These are phyloP conservation scores for Coemansia sp. DNA, from an alignment of 192 early-diverging fungal species.

Conservation along the genomic window DNA sequence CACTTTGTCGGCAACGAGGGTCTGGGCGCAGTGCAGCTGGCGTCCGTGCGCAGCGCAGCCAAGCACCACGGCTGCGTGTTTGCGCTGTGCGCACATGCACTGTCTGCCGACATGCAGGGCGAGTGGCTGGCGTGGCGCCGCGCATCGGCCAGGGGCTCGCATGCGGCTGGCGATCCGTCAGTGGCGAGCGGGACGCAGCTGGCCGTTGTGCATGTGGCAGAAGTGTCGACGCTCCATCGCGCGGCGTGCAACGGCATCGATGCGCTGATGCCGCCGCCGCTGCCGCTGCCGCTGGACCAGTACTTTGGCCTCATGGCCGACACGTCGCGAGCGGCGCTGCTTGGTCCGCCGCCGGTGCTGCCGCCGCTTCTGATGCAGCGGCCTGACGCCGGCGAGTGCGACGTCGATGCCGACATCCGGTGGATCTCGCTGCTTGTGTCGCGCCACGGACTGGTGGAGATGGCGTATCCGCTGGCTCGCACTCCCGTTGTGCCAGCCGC, in stretches of 20 bases:
- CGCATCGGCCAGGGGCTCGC: neutral
- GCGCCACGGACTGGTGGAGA: conserved; percentile 55
- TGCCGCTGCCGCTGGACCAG: conserved; percentile 46
- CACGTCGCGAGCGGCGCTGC: conserved; percentile 2
- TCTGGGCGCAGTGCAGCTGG: conserved; percentile 45
- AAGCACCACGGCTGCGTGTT: conserved; percentile 25
- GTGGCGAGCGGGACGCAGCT: conserved; percentile 9
- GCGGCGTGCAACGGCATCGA: conserved; percentile 37
- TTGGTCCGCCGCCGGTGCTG: conserved; percentile 42
- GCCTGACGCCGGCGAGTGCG: conserved; percentile 2
- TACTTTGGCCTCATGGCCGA: conserved; percentile 31
- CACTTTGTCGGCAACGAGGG: conserved; percentile 53
- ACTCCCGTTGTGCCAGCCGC: conserved; percentile 21
- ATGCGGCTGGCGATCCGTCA: neutral
- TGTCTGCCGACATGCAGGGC: conserved; percentile 23
- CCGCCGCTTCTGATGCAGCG: conserved; percentile 15
- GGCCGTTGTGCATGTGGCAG: conserved; percentile 51
- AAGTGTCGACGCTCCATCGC: conserved; percentile 52
- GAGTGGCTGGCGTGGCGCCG: conserved; percentile 44
- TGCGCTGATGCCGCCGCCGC: conserved; percentile 39
- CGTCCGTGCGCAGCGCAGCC: conserved; percentile 19
- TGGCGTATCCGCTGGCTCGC: conserved; percentile 45
- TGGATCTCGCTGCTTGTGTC: conserved; percentile 53
- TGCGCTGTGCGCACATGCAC: conserved; percentile 52
- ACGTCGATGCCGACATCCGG: conserved; percentile 18